Conservation (phyloP, 805 yeast species). For the Hanseniaspora lindneri region DNA sequence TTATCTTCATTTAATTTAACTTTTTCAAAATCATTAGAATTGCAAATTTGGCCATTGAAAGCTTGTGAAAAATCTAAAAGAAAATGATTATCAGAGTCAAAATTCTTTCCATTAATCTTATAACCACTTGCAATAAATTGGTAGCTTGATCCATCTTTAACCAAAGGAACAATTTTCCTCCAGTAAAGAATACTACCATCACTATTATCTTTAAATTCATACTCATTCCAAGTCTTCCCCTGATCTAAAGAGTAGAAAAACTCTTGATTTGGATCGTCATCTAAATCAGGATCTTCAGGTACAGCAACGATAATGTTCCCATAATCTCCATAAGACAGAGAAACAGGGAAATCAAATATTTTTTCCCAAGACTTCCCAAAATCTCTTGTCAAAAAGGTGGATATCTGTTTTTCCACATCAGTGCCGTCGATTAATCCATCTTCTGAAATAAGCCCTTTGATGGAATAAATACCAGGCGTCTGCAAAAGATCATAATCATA, state of each 20-base stretch:
- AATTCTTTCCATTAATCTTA: conserved; percentile 13
- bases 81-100: conserved; percentile 18
- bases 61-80: conserved; percentile 47
- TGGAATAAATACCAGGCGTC: conserved; percentile 14
- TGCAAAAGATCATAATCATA: too few species aligned
- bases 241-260: conserved; percentile 55
- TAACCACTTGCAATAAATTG: conserved; percentile 30
- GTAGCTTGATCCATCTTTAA: conserved; percentile 59
- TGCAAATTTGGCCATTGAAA: conserved; percentile 36
- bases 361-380: conserved; percentile 65
- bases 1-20: conserved; percentile 34
- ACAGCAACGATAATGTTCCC: conserved; percentile 61
- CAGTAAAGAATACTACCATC: neutral
- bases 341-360: conserved; percentile 41
- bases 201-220: conserved; percentile 24
- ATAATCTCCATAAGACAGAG: conserved; percentile 58
- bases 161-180: conserved; percentile 34
- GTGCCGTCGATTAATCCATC: conserved; percentile 32
- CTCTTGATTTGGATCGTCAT: conserved; percentile 29
- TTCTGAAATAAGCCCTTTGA: conserved; percentile 24
- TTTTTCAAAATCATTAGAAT: conserved; percentile 49
- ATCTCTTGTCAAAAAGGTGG: conserved; percentile 62
- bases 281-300: conserved; percentile 33
- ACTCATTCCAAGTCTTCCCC: conserved; percentile 52
- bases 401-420: conserved; percentile 25